These are phyloP conservation scores for Penicillium sp. DNA, from an alignment of 2,329 filamentous ascomycete genomes.

Conservation along the genomic window DNA sequence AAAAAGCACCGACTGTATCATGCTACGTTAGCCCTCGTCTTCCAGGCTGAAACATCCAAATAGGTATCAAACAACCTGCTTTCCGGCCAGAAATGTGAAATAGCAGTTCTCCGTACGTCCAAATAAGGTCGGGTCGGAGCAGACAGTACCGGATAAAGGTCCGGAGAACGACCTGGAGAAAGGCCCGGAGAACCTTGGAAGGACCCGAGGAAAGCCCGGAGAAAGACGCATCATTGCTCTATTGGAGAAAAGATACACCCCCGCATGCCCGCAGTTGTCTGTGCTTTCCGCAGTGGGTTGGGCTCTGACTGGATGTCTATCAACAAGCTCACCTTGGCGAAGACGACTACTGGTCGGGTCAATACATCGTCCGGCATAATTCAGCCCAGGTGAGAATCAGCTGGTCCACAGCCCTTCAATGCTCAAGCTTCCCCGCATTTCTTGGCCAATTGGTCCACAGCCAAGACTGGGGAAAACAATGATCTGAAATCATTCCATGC, in stretches of 20 bases:
- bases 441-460: not conserved
- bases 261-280: not conserved
- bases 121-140: not conserved
- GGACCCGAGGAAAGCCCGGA: not conserved
- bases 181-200: not conserved
- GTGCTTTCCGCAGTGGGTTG: not conserved
- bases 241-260: not conserved
- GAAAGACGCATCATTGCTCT: not conserved
- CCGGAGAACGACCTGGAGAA: not conserved
- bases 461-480: slow-evolving; percentile 7
- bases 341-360: not conserved
- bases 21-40: not conserved
- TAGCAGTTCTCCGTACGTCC: not conserved
- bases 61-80: not conserved
- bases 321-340: not conserved
- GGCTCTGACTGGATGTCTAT: not conserved
- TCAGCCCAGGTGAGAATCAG: not conserved
- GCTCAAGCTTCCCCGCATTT: slow-evolving; percentile 8
- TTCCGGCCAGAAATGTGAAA: not conserved
- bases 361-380: not conserved
- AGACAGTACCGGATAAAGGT: not conserved
- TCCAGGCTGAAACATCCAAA: not conserved
- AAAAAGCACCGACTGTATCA: not conserved
- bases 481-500: not conserved
- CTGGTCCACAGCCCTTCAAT: not conserved